phyloP scores from a whole-genome alignment of 192 early-diverging fungal species.

The Coemansia sp. region DNA sequence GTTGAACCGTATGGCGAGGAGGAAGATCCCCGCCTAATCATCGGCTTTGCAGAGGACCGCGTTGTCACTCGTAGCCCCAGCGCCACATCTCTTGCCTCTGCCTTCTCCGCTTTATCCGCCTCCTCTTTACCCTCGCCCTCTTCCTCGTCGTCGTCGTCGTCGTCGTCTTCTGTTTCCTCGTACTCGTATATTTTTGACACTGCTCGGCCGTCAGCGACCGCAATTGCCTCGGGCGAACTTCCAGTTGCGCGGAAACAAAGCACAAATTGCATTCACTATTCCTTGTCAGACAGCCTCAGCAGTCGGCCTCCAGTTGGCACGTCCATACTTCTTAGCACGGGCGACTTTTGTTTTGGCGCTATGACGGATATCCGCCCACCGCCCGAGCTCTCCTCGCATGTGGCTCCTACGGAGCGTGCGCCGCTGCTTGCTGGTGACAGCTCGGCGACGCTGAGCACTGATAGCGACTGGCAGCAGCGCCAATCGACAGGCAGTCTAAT shows the following conservation, averaged over 20 bases:
- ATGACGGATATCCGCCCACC: not conserved
- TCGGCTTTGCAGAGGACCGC: not conserved
- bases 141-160: conserved; percentile 22
- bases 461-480: conserved; percentile 2
- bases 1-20: not conserved
- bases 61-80: conserved; percentile 12
- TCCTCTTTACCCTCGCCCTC: conserved; percentile 10
- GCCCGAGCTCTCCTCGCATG: not conserved
- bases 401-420: conserved; percentile 9
- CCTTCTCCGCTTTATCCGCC: conserved; percentile 16
- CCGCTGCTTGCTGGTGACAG: conserved; percentile 16
- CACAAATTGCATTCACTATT: not conserved
- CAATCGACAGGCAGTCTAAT: conserved; percentile 12
- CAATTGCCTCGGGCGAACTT: not conserved
- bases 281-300: too few relatives aligned
- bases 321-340: not conserved
- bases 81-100: conserved; percentile 27
- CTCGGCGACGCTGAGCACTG: conserved; percentile 4
- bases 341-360: not conserved
- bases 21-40: not conserved
- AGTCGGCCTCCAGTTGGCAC: not conserved
- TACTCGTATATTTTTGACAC: conserved; percentile 52
- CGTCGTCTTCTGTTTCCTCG: conserved; percentile 37
- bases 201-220: conserved; percentile 21
- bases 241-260: not conserved